phyloP scores from a whole-genome alignment of 2,329 filamentous ascomycete genomes.

The Pestalotiopsis sp. region DNA sequence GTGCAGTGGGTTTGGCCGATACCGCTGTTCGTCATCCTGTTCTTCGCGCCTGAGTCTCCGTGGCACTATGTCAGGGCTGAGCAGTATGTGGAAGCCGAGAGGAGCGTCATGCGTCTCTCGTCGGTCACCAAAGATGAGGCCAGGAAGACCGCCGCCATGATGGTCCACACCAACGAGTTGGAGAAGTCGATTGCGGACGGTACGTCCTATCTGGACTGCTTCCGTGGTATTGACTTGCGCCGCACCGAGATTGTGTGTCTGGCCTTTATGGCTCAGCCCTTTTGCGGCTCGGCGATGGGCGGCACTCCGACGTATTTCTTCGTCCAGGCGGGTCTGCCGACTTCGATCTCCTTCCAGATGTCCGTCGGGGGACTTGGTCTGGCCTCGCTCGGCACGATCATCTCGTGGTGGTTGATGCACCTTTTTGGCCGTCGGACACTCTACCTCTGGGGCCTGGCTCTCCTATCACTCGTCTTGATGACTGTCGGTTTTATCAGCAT shows the following conservation, averaged over 20 bases:
- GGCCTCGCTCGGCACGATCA: constrained; percentile 10
- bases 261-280: constrained; percentile 26
- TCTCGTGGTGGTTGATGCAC: constrained; percentile 17
- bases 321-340: constrained; percentile 25
- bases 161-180: constrained; percentile 14
- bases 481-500: constrained; percentile 12
- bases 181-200: constrained; percentile 10
- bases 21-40: constrained; percentile 39
- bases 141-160: constrained; percentile 13
- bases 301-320: constrained; percentile 34
- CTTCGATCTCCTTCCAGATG: constrained; percentile 12
- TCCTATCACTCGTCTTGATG: constrained; percentile 9
- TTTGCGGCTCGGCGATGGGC: constrained; percentile 25
- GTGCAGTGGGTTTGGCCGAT: constrained; percentile 48
- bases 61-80: constrained; percentile 40
- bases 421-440: constrained; percentile 15
- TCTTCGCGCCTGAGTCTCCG: constrained; percentile 46
- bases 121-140: background rate
- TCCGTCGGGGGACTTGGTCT: constrained; percentile 35
- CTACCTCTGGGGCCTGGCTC: constrained; percentile 15
- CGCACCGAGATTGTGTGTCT: constrained; percentile 33
- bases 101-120: background rate
- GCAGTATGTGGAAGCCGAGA: constrained; percentile 11
- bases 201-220: constrained; percentile 27
- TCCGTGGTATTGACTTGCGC: constrained; percentile 37